Evolutionary conservation across 2,329 filamentous ascomycete species (phyloP).

Genomic region (Parastagonospora avenae): DNA sequence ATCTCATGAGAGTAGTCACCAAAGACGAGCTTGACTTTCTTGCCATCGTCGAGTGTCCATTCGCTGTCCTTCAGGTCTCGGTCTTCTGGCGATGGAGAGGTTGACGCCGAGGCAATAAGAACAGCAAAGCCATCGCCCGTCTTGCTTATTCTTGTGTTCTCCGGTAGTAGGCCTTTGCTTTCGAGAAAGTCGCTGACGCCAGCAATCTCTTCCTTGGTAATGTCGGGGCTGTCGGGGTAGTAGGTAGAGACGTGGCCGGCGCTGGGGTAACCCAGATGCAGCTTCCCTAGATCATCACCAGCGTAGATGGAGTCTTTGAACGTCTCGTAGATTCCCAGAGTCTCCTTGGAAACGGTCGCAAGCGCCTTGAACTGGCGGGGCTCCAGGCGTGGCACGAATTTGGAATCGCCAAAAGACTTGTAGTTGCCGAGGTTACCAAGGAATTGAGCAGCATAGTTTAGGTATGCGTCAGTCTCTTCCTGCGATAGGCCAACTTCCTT

Average conservation of each 20-base stretch:
- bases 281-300: constrained; percentile 46
- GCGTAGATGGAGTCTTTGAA: constrained; percentile 54
- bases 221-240: constrained; percentile 55
- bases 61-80: constrained; percentile 52
- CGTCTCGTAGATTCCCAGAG: constrained; percentile 48
- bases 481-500: constrained; percentile 49
- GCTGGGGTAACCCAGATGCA: constrained; percentile 58
- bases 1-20: constrained; percentile 55
- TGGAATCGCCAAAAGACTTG: constrained; percentile 57
- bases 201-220: constrained; percentile 55
- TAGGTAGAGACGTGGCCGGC: constrained; percentile 56
- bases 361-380: constrained; percentile 52
- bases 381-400: constrained; percentile 57
- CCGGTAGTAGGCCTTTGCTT: constrained; percentile 52
- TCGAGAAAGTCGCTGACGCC: constrained; percentile 54
- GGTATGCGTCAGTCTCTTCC: constrained; percentile 44
- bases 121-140: constrained; percentile 52
- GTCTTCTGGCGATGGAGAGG: constrained; percentile 45
- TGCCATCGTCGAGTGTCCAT: constrained; percentile 54
- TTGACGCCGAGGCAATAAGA: constrained; percentile 54
- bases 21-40: constrained; percentile 53
- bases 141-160: constrained; percentile 57
- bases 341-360: constrained; percentile 47
- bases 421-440: constrained; percentile 62
- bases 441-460: constrained; percentile 52